A percentile compares a stretch with the other conserved stretches of the same genome.
phyloP scores from a whole-genome alignment of 495 filamentous ascomycete species.

The Ascodesmis nigricans region DNA sequence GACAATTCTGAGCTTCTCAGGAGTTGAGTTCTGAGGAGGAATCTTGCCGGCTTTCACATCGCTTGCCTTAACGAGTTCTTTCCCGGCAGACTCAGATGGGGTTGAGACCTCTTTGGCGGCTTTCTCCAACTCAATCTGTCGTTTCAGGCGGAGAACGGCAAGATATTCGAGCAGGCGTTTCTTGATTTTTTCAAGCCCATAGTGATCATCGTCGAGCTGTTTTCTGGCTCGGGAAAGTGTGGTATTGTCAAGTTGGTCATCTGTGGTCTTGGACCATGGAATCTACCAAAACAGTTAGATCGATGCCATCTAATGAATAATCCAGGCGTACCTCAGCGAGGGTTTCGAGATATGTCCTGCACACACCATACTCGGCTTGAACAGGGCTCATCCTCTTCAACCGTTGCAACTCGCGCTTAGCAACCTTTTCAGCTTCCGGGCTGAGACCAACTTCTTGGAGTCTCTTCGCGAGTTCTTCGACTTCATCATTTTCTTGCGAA shows the following conservation, averaged over 20 bases:
- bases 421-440: conserved; percentile 46
- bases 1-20: conserved; percentile 29
- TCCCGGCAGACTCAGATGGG: conserved; percentile 17
- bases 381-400: conserved; percentile 86
- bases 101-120: conserved; percentile 40
- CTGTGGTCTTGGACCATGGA: conserved; percentile 71
- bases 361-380: conserved; percentile 87
- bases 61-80: conserved; percentile 21
- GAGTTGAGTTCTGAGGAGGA: not conserved
- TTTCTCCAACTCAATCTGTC: conserved; percentile 60
- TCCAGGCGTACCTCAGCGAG: conserved; percentile 38
- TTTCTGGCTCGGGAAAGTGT: conserved; percentile 61
- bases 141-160: conserved; percentile 84
- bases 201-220: conserved; percentile 90
- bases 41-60: not conserved
- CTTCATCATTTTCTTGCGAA: conserved; percentile 56
- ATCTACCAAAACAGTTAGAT: conserved; percentile 26
- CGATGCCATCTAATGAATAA: not conserved
- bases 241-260: conserved; percentile 65
- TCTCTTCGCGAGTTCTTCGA: conserved; percentile 79
- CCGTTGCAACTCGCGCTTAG: conserved; percentile 68
- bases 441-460: conserved; percentile 59
- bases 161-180: conserved; percentile 89
- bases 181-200: conserved; percentile 92
- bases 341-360: conserved; percentile 85